Evolutionary conservation across 1,139 yeast genomes (phyloP).

Genomic region (Yamadazyma atmosphaerica): DNA sequence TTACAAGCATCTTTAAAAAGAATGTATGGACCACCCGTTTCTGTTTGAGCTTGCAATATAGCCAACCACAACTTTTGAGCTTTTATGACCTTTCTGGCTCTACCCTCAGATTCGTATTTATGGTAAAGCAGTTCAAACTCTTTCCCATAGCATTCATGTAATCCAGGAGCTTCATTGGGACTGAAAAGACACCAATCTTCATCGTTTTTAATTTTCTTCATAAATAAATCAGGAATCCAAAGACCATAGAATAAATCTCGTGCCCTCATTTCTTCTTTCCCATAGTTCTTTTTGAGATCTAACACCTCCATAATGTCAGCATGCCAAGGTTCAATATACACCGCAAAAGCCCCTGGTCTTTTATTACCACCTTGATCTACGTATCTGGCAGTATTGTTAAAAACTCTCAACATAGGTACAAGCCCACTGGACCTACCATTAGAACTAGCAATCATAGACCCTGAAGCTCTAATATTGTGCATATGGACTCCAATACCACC

Average conservation of each 20-base stretch:
- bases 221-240: conserved; percentile 62
- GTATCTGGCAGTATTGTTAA: conserved; percentile 59
- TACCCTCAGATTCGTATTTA: conserved; percentile 45
- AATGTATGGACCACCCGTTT: conserved; percentile 62
- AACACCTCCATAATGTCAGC: conserved; percentile 53
- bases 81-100: conserved; percentile 35
- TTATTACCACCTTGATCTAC: conserved; percentile 67
- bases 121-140: conserved; percentile 47
- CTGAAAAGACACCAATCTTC: conserved; percentile 56
- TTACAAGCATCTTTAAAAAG: conserved; percentile 60
- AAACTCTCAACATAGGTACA: conserved; percentile 59
- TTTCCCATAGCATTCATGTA: conserved; percentile 50
- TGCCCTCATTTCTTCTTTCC: conserved; percentile 57
- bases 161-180: conserved; percentile 54
- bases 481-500: conserved; percentile 63
- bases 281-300: conserved; percentile 55
- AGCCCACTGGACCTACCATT: conserved; percentile 58
- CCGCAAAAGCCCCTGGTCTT: conserved; percentile 64
- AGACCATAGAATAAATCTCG: conserved; percentile 58
- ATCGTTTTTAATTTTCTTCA: conserved; percentile 51
- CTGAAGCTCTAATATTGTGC: conserved; percentile 52
- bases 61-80: conserved; percentile 58
- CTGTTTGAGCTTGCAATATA: conserved; percentile 56
- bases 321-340: conserved; percentile 65
- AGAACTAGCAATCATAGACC: conserved; percentile 52